These are phyloP conservation scores for Mycena venus DNA, from an alignment of 768 basidiomycete species.

Conservation along the genomic window DNA sequence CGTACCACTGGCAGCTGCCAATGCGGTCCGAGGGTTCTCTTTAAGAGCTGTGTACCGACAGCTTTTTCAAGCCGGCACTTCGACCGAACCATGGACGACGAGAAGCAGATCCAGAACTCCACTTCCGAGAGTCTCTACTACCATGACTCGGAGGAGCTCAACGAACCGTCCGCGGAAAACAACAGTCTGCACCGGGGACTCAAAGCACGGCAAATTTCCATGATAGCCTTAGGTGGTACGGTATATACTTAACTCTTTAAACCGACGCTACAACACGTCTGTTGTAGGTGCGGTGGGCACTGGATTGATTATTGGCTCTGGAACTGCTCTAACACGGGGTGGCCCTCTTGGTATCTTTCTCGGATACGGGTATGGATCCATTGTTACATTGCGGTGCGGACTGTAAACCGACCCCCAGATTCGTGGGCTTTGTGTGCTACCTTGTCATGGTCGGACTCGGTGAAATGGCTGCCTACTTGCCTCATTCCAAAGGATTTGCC, in stretches of 20 bases:
- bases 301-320: conserved; percentile 70
- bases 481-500: conserved; percentile 72
- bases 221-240: conserved; percentile 71
- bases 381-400: neutral
- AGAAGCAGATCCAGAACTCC: neutral
- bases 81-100: conserved; percentile 17
- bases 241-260: too few species aligned
- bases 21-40: too few species aligned
- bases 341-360: conserved; percentile 61
- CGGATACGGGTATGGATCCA: conserved; percentile 47
- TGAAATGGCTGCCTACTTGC: conserved; percentile 66
- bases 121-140: conserved; percentile 36
- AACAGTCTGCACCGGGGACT: conserved; percentile 62
- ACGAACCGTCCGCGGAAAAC: conserved; percentile 49
- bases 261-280: too few species aligned
- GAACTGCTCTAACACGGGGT: conserved; percentile 68
- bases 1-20: too few species aligned
- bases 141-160: conserved; percentile 40
- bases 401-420: conserved; percentile 53
- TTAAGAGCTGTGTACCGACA: neutral
- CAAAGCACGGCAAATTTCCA: conserved; percentile 66
- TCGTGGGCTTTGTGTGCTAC: conserved; percentile 70
- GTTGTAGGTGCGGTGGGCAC: conserved; percentile 52
- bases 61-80: neutral
- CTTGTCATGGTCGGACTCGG: conserved; percentile 70